Conservation (phyloP, 495 filamentous ascomycete species). For the Xylaria curta region DNA sequence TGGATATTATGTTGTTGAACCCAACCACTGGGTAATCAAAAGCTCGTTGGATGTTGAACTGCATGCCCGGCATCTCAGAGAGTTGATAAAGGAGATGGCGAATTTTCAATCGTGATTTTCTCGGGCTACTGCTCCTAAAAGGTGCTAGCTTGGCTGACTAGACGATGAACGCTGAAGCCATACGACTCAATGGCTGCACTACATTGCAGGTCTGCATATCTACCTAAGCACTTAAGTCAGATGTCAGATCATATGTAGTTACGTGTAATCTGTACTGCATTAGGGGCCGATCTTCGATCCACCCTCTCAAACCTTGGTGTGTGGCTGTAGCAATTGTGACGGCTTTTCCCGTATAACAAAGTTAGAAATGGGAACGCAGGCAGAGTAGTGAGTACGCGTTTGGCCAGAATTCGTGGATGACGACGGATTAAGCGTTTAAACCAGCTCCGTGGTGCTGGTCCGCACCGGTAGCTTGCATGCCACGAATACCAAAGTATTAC, state of each 20-base stretch:
- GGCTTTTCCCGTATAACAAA: not conserved
- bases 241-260: conserved; percentile 23
- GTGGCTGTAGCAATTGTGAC: conserved; percentile 1
- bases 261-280: conserved; percentile 13
- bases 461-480: conserved; percentile 21
- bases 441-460: conserved; percentile 8
- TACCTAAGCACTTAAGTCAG: not conserved
- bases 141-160: not conserved
- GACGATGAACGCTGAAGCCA: not conserved
- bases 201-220: conserved; percentile 13
- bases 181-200: not conserved
- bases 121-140: not conserved
- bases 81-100: not conserved
- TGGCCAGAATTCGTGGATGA: not conserved
- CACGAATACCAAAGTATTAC: conserved; percentile 4
- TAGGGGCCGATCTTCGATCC: not conserved
- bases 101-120: not conserved
- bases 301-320: not conserved
- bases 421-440: not conserved
- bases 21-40: not conserved
- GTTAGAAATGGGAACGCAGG: not conserved
- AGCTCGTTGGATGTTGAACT: no score
- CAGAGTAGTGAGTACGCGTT: not conserved
- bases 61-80: not conserved
- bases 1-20: not conserved